Percentiles rank a stretch among this genome's conserved stretches.
phyloP scores from a whole-genome alignment of 352 stramenopile species.

The Pythium chondricola region DNA sequence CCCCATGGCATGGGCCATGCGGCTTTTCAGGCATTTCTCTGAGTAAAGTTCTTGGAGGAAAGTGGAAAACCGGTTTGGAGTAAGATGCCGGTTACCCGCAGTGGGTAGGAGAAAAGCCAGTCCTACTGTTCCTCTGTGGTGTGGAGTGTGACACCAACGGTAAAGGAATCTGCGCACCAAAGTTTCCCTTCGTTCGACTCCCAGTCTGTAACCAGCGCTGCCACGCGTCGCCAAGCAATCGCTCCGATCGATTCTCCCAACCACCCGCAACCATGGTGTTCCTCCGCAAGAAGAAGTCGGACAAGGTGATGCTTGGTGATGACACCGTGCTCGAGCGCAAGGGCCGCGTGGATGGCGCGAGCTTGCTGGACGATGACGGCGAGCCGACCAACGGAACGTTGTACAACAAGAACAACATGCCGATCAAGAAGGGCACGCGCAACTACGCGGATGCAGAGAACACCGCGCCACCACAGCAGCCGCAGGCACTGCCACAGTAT shows the following conservation, averaged over 20 bases:
- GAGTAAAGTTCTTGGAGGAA: too few species aligned
- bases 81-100: too few species aligned
- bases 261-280: slow-evolving; percentile 62
- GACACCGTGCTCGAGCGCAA: slow-evolving; percentile 79
- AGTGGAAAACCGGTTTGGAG: too few species aligned
- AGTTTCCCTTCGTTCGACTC: too few species aligned
- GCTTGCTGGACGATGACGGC: slow-evolving; percentile 74
- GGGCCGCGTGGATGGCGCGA: slow-evolving; percentile 77
- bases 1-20: too few species aligned
- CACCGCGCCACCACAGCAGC: slow-evolving; percentile 7
- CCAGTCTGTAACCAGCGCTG: too few species aligned
- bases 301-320: slow-evolving; percentile 55
- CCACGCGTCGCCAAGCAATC: slow-evolving; percentile 14
- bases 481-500: slow-evolving; percentile 21
- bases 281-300: slow-evolving; percentile 83
- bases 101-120: too few species aligned
- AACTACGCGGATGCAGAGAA: slow-evolving; percentile 61
- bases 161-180: too few species aligned
- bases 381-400: slow-evolving; percentile 67
- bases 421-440: slow-evolving; percentile 32
- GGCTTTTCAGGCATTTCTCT: too few species aligned
- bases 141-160: too few species aligned
- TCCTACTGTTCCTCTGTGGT: too few species aligned
- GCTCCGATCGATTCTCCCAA: slow-evolving; percentile 2
- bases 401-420: slow-evolving; percentile 46